Evolutionary conservation across 495 filamentous ascomycete genomes (phyloP), one percentile per base, ranked within the genome.

Genomic region (Staphylotrichum longicolle): DNA sequence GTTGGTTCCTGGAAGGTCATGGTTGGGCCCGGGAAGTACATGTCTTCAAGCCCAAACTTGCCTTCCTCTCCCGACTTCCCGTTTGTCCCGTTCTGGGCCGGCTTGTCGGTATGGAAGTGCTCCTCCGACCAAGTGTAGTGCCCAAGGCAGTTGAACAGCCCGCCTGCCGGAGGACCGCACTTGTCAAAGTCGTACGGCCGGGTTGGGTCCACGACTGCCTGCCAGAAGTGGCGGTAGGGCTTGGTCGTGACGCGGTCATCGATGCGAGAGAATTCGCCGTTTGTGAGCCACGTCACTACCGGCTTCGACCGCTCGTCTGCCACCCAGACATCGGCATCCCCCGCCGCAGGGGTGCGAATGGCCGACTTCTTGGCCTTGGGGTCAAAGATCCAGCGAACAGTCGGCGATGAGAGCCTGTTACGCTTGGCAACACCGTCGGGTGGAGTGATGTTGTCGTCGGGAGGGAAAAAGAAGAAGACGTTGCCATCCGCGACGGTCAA

Each of bases 251-350:
- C 78, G 2, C 83, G 78, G 59, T 85, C 84, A 63, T 86, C 84
- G 60, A 86, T 84, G 30, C 83, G 77, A 7, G 79, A 82, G 75
- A 85, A 85, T 66, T 86, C 84, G 27, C 82, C 81, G 54, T 76
- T 80, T 6, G 77, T 77, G 3, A 69, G 66, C 66, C 80, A 80
- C 7, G 75, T 57, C 27, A 73, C 0, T 2, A 70, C 56, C 14
- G 77, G 69, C 42, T 57, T 63, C 10, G 78, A 68, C 2, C 75
- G 67, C 15, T 70, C 70, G 27, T 77, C 70, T 3, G 75, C 69
- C 5, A 71, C 59, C 30, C 61, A 64, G 1, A 71, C 52, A 2
- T 8, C 61, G 3, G 60, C 53, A 9, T 63, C 57, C 3, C 61
- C 64, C 3, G 54, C 64, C n/a, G 45, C 54, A 0, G 62, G 20